phyloP scores from a whole-genome alignment of 1,139 yeast species.

The Kluyveromyces sp. region DNA sequence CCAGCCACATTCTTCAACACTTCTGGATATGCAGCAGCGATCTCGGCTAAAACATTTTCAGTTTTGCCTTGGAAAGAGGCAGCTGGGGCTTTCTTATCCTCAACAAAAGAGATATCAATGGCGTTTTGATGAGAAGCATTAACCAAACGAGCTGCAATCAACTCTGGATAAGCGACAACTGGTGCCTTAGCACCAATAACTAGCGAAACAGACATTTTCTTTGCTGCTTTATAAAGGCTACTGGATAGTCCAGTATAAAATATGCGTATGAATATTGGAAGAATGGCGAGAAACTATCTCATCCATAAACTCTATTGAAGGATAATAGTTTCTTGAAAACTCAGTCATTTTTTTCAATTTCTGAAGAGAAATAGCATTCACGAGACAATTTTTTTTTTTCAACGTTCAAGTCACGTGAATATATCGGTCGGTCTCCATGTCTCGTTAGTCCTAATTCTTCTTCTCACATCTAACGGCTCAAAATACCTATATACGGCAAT shows the following conservation, averaged over 20 bases:
- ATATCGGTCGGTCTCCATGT: background rate
- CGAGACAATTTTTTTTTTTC: background rate
- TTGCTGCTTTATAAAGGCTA: no score
- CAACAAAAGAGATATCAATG: constrained; percentile 57
- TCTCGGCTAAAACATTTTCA: constrained; percentile 38
- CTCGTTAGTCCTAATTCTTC: background rate
- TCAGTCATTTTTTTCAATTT: no score
- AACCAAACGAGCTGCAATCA: constrained; percentile 70
- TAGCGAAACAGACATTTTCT: constrained; percentile 32
- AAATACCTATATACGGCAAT: no score
- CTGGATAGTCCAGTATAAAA: no score
- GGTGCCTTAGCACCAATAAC: constrained; percentile 84
- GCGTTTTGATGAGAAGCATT: constrained; percentile 44
- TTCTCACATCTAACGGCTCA: background rate
- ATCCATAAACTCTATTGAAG: no score
- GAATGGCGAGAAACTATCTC: no score
- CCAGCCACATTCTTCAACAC: constrained; percentile 32
- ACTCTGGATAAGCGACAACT: constrained; percentile 67
- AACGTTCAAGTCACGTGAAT: background rate
- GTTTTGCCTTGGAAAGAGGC: constrained; percentile 30
- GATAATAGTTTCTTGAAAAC: no score
- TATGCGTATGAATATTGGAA: no score
- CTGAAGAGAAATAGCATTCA: background rate
- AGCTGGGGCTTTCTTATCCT: constrained; percentile 46
- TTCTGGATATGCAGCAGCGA: constrained; percentile 40